Evolutionary conservation across 208 protist species (phyloP), one percentile per base, ranked within the genome.

Genomic region (Acanthamoeba pearcei): DNA sequence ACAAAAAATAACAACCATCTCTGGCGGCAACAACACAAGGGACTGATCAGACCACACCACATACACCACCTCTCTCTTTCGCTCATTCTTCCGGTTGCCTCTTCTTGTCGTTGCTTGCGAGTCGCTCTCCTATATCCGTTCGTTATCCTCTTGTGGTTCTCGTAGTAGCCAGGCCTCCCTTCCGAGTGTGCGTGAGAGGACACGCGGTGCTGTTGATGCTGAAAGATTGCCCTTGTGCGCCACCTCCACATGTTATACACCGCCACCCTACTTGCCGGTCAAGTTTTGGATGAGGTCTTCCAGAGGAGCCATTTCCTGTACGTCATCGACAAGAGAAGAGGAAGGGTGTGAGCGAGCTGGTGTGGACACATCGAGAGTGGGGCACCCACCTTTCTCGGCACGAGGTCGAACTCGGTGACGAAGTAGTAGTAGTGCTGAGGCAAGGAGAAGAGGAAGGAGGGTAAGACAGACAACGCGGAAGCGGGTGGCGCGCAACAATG

Each of bases 351-450:
- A 12, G 66, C 32, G 29, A 19, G 2, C 42, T 9, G 5, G 1
- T 13, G 72, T 27, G 35, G 22, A 27, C 29, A 13, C 19, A 98
- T 93, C 35, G 46, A 51, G 10, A 32, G 98, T 55, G 86, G 97
- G 49, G 68, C 91, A 12, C 97, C 55, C 93, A 98, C 98, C 55
- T 98, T 97, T 86, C 95, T 97, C 19, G 95, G 89, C 22, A 98
- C 91, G 5, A 98, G 95, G 27, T 98, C 95, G 94, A 98, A 98
- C 91, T 98, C 98, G 32, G 94, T 42, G 15, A 98, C 97, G 89
- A 99, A 99, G 82, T 97, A 99, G 83, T 98, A 97, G 80, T 98
- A 98, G 85, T 99, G 98, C 95, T 98, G 97, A 92, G 95, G 5
- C 29, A 60, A 15, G 68, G 42, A 57, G 64, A 51, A 13, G 27